Base-by-base conservation (phyloP, 805 yeast species). In the Cyberlindnera mrakii region DNA sequence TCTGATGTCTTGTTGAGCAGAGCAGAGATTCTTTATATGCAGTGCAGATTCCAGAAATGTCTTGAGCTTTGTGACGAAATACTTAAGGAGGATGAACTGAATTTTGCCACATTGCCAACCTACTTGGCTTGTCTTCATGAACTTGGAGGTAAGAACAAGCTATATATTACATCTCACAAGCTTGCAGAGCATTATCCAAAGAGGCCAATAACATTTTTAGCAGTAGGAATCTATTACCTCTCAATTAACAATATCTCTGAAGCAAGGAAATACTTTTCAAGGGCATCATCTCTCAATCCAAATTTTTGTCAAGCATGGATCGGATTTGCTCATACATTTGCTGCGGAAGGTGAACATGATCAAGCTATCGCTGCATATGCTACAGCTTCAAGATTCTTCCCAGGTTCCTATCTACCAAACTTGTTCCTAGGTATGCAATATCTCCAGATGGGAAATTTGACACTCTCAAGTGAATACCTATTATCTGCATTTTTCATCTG, bases 321-420 rank as follows among this genome's bases (percentile, higher is more conserved):
- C 30, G 99, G 97, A 3, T 93, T 93, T 67, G 98, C 98, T 1
- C 98, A 91, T 57, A 90, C 98, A 0, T 93, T 90, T 74, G 96
- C 96, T 0, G 82, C 86, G 3, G 99, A 93, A 61, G 95, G 96
- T n/a, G 99, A 93, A 63, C 97, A 93, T 61, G 99, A 93, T 61
- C 98, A 93, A 63, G 98, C 98, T 1, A 84, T 93, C 18, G 84
- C 96, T 44, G 98, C 98, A 0, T 93, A 90, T 63, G 90, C 98
- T 2, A 90, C 96, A 11, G 97, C 97, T 0, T 88, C 96, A 1
- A 70, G 96, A 48, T 72, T 90, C 35, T 93, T 93, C 56, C 89
- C 90, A 0, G 95, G 96, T 1, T 82, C 90, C 4, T 97, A 93
- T 60, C 65, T 90, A 37, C 98, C 99, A 2, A 80, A 85, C 55